Percentiles rank a stretch among this genome's conserved stretches.
Conservation (phyloP, 192 early-diverging fungal species). For the Linnemannia zychae region DNA sequence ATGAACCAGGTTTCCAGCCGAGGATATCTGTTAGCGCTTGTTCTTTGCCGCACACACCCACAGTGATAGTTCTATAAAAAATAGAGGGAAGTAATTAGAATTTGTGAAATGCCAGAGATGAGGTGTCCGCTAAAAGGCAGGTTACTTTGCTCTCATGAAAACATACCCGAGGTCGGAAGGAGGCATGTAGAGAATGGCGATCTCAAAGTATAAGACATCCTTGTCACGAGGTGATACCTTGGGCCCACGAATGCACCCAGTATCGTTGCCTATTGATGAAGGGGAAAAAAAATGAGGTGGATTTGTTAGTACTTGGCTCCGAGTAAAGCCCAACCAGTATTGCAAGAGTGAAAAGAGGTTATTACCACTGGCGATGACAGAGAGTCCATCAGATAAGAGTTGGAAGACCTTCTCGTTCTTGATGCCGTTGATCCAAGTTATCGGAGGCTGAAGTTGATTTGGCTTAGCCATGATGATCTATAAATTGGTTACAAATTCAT, state of each 20-base stretch:
- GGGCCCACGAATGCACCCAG: constrained; percentile 53
- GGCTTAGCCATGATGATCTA: constrained; percentile 36
- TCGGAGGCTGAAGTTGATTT: not conserved
- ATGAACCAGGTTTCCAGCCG: constrained; percentile 46
- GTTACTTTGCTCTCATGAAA: too few relatives aligned
- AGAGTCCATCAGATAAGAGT: constrained; percentile 35
- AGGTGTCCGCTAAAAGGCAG: too few relatives aligned
- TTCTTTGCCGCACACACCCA: constrained; percentile 51
- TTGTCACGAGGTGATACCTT: constrained; percentile 52
- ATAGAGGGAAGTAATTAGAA: too few relatives aligned
- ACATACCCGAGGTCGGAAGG: constrained; percentile 35
- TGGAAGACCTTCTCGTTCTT: constrained; percentile 41
- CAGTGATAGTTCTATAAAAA: constrained; percentile 23
- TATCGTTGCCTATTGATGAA: constrained; percentile 20
- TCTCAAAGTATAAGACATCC: constrained; percentile 54
- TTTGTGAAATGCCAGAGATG: too few relatives aligned
- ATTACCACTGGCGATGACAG: constrained; percentile 47
- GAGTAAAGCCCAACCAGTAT: not conserved
- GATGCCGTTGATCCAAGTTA: constrained; percentile 39
- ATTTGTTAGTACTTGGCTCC: not conserved
- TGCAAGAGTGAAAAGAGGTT: not conserved
- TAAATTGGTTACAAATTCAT: not conserved
- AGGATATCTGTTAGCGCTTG: constrained; percentile 30
- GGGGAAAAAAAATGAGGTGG: not conserved
- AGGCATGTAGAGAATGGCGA: constrained; percentile 48